Percentiles rank a stretch among this genome's conserved stretches.
Conservation (phyloP, 306 rosid genomes). For the Corylus heterophylla region DNA sequence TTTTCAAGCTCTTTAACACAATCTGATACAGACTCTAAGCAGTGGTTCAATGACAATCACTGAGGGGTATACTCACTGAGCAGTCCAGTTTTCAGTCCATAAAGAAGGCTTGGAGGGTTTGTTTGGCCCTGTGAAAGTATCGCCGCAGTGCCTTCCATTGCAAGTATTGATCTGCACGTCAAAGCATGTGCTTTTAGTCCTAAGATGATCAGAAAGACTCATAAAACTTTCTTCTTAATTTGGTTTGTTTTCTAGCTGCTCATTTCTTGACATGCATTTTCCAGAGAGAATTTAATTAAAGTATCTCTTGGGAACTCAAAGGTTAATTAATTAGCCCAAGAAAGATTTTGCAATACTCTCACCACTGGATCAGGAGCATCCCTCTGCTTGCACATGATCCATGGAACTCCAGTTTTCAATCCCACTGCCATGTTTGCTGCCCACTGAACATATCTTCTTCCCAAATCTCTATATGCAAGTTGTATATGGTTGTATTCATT, state of each 20-base stretch:
- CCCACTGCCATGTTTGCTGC: slow-evolving; percentile 72
- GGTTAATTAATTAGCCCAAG: background rate
- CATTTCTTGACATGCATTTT: background rate
- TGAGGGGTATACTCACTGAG: slow-evolving; percentile 60
- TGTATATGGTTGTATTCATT: slow-evolving; percentile 87
- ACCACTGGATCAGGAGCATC: slow-evolving; percentile 96
- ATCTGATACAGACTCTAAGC: too few relatives aligned
- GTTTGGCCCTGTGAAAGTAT: slow-evolving; percentile 90
- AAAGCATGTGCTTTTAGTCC: slow-evolving; percentile 4
- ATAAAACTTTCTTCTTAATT: background rate
- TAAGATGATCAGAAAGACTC: background rate
- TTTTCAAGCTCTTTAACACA: too few relatives aligned
- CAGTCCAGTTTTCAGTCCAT: slow-evolving; percentile 99
- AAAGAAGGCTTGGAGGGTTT: slow-evolving; percentile 73
- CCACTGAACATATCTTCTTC: slow-evolving; percentile 71
- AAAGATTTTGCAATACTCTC: slow-evolving; percentile 27
- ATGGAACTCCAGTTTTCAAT: slow-evolving; percentile 57
- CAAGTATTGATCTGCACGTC: slow-evolving; percentile 75
- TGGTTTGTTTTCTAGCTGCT: background rate
- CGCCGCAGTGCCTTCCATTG: slow-evolving; percentile 99
- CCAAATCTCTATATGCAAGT: slow-evolving; percentile 55
- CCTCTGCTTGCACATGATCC: slow-evolving; percentile 96
- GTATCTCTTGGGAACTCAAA: background rate
- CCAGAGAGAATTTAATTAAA: background rate
- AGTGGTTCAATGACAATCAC: background rate